These are phyloP conservation scores for Aspergillus clavatus DNA, from an alignment of 2,329 filamentous ascomycete species.

Conservation along the genomic window DNA sequence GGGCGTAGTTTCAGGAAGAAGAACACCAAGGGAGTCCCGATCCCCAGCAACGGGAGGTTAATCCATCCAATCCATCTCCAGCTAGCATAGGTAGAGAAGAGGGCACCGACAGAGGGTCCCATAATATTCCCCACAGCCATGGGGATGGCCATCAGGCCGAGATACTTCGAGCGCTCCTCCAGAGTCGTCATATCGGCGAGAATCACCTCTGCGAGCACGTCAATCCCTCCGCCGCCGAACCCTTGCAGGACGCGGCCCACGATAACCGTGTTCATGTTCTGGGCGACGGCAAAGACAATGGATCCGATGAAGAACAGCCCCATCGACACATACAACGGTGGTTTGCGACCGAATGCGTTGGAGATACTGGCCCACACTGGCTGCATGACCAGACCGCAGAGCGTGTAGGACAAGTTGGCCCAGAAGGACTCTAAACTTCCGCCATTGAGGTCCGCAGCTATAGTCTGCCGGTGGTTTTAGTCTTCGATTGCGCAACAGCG, in stretches of 20 bases:
- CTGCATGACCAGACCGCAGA: conserved; percentile 12
- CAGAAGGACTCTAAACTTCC: conserved; percentile 18
- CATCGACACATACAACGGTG: conserved; percentile 32
- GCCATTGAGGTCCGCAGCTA: conserved; percentile 17
- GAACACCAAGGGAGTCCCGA: conserved; percentile 27
- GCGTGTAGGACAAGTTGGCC: conserved; percentile 14
- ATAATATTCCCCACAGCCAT: conserved; percentile 60
- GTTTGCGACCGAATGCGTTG: conserved; percentile 31
- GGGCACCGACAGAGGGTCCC: conserved; percentile 25
- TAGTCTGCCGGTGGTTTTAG: conserved; percentile 7
- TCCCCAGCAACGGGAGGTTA: conserved; percentile 52
- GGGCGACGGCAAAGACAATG: conserved; percentile 30
- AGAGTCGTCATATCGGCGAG: conserved; percentile 43
- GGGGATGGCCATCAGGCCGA: conserved; percentile 61
- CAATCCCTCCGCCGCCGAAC: neutral
- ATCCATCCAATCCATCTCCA: conserved; percentile 64
- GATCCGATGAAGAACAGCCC: conserved; percentile 45
- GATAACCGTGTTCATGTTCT: conserved; percentile 4
- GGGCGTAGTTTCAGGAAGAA: conserved; percentile 50
- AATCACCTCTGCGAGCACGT: neutral
- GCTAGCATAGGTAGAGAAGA: conserved; percentile 17
- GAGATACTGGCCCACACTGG: conserved; percentile 19
- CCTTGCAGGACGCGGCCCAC: conserved; percentile 4
- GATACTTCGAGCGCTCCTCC: conserved; percentile 46
- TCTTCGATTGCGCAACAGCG: neutral